Conservation (phyloP, 768 basidiomycete species). For the Tremella mesenterica region DNA sequence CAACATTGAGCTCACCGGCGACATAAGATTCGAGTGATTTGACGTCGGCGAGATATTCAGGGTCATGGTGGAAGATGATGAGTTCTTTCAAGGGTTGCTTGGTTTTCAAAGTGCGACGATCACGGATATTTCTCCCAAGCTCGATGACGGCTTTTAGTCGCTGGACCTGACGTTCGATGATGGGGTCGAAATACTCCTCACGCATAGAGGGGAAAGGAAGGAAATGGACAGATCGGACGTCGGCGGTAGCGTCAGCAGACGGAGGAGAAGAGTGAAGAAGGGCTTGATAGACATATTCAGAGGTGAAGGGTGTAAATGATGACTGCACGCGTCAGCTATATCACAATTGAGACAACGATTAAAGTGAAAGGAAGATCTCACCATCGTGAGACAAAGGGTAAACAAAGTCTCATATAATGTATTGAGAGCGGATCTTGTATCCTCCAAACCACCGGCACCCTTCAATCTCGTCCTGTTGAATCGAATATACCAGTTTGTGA, state of each 20-base stretch:
- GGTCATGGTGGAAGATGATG: constrained; percentile 82
- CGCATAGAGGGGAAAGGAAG: constrained; percentile 85
- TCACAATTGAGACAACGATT: neutral
- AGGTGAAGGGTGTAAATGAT: constrained; percentile 95
- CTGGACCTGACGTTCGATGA: constrained; percentile 87
- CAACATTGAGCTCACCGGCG: constrained; percentile 88
- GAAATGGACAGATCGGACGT: constrained; percentile 91
- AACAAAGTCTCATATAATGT: constrained; percentile 91
- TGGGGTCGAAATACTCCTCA: constrained; percentile 85
- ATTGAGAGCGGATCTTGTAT: constrained; percentile 79
- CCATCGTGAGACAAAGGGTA: constrained; percentile 92
- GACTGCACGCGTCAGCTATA: constrained; percentile 52
- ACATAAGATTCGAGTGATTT: constrained; percentile 77
- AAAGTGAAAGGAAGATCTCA: constrained; percentile 48
- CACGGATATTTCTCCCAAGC: constrained; percentile 76
- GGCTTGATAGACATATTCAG: constrained; percentile 91
- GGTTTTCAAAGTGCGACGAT: constrained; percentile 72
- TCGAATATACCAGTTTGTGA: constrained; percentile 99
- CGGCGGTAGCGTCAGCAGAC: constrained; percentile 50
- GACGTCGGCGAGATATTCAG: constrained; percentile 75
- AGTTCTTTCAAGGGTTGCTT: constrained; percentile 85
- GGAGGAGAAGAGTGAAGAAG: constrained; percentile 69
- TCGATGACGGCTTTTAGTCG: constrained; percentile 95
- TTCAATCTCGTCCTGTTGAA: constrained; percentile 94
- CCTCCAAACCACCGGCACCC: constrained; percentile 83